Base-by-base conservation (phyloP, 192 early-diverging fungal genomes). In the Gigaspora rosea region DNA sequence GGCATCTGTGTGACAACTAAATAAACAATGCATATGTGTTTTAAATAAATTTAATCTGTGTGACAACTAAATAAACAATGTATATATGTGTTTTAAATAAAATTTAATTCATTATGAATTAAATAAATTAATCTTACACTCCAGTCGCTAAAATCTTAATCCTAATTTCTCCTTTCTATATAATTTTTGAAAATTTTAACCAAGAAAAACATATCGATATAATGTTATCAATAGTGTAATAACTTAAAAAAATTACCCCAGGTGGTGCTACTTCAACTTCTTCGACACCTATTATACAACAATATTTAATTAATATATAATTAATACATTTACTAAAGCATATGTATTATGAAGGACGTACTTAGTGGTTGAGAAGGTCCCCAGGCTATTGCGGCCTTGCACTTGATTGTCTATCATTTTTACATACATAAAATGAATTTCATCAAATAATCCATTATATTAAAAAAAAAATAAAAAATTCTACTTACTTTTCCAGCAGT, bases 331-430 rank as follows among this genome's bases (percentile, higher is more conserved):
- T 10, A 6, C 27, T 58, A 4, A 79, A 33, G 52, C 27, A 47
- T 27, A 27, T n/a, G 69, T 58, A 12, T 41, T 41, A 41, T 41
- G 18, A 32, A 54, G 33, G 16, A 89, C 92, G 81, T 91, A 96
- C 95, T 89, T 36, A 99, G 89, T 48, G 95, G 95, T 83, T 97
- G 93, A 49, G 88, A 90, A 68, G 97, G 89, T 77, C 94, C 94
- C 96, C 96, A 97, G 73, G 97, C 97, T 63, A 99, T 84, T 20
- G 97, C 97, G 68, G 97, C 97, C 80, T 92, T 91, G 86, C 97
- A 94, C 66, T 86, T 91, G 69, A 94, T 94, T 75, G 79, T 51
- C 82, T 83, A 79, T 36, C 48, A 2, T 13, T 51, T 32, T 33
- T 12, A 2, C 54, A 67, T 32, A 51, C 22, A 32, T 32, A 33